Base-by-base conservation (phyloP, 805 yeast genomes). In the Candida bentonensis region DNA sequence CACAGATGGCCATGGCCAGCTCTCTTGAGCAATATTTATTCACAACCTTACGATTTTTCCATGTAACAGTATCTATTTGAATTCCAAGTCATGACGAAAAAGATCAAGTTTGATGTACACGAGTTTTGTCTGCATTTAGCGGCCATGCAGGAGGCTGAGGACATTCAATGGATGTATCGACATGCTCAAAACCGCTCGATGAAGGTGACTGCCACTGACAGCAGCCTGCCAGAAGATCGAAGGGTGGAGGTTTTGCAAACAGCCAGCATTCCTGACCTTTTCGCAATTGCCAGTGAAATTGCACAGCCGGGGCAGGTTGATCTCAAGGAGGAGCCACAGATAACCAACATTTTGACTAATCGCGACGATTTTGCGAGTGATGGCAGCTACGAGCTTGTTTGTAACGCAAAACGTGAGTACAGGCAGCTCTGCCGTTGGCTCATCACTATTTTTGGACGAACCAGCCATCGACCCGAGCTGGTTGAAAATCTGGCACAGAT, bases 41-140 rank as follows among this genome's bases (percentile, higher is more conserved):
- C n/a, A n/a, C n/a, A n/a, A n/a, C n/a, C n/a, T n/a, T n/a, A n/a
- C n/a, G n/a, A n/a, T n/a, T n/a, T n/a, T n/a, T n/a, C n/a, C n/a
- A n/a, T n/a, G n/a, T n/a, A n/a, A n/a, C n/a, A n/a, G n/a, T n/a
- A n/a, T n/a, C n/a, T n/a, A n/a, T n/a, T n/a, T n/a, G n/a, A n/a
- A n/a, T n/a, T n/a, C n/a, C n/a, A n/a, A n/a, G n/a, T 5, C 13
- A 30, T 30, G 36, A 17, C 36, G 13, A 44, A 48, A 22, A 23
- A 36, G 7, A 13, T 30, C 20, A 30, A 15, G 5, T 4, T 30
- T 30, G 36, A 30, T 11, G n/a, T n/a, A n/a, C n/a, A n/a, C n/a
- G 36, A 30, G 36, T 30, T 30, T 5, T 30, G 36, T n/a, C 13
- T 30, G 7, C 36, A 30, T 17, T 5, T 30, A 17, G n/a, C 7